A percentile compares a stretch with the other conserved stretches of the same genome.
Evolutionary conservation across 208 protist genomes (phyloP).

Genomic region (Tritrichomonas musculus): DNA sequence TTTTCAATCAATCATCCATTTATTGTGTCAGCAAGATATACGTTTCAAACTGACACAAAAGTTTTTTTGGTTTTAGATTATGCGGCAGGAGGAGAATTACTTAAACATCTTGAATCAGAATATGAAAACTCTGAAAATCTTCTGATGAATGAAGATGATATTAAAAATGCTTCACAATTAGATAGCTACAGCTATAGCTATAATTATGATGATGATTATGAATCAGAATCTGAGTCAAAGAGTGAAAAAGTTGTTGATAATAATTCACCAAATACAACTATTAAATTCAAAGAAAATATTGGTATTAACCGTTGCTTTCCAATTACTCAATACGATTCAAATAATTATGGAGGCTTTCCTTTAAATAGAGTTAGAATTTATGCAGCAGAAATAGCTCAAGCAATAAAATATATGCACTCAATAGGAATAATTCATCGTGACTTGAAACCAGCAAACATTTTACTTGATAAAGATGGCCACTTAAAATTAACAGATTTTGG

Average conservation of each 20-base stretch:
- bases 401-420: conserved; percentile 52
- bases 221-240: conserved; percentile 52
- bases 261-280: too few relatives aligned
- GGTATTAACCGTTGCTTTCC: too few relatives aligned
- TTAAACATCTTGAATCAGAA: too few relatives aligned
- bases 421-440: conserved; percentile 56
- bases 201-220: too few relatives aligned
- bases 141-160: too few relatives aligned
- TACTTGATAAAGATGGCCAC: conserved; percentile 62
- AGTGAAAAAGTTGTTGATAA: too few relatives aligned
- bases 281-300: too few relatives aligned
- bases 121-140: too few relatives aligned
- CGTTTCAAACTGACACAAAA: conserved; percentile 58
- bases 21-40: conserved; percentile 3
- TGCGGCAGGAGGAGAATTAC: conserved; percentile 62
- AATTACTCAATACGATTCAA: too few relatives aligned
- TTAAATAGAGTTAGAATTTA: conserved; percentile 29
- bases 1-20: conserved; percentile 19
- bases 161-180: too few relatives aligned
- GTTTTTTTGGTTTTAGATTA: conserved; percentile 61
- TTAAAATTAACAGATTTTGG: conserved; percentile 82
- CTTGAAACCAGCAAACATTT: conserved; percentile 61
- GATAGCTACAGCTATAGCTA: too few relatives aligned
- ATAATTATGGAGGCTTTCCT: conserved; percentile 17
- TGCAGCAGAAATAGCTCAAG: conserved; percentile 44